Percentiles rank a stretch among this genome's conserved stretches.
Conservation (phyloP, 2,329 filamentous ascomycete genomes). For the Kalaharituber pfeilii region DNA sequence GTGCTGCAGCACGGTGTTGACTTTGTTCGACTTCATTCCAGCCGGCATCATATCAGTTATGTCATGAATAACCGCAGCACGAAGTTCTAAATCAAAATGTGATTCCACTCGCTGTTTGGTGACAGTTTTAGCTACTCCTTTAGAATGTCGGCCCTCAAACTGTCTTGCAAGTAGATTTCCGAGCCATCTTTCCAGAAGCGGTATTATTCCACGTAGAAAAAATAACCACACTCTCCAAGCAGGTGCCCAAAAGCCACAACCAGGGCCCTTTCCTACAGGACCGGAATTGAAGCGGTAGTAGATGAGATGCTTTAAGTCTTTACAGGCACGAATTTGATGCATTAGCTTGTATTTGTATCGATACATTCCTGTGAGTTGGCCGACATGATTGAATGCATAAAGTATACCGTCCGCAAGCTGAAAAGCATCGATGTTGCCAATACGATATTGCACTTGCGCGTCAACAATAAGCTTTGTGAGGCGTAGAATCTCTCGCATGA, state of each 20-base stretch:
- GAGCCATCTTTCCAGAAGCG: conserved; percentile 88
- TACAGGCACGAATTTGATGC: conserved; percentile 98
- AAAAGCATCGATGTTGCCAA: conserved; percentile 97
- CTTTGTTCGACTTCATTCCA: conserved; percentile 98
- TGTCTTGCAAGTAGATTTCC: conserved; percentile 92
- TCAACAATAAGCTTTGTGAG: conserved; percentile 96
- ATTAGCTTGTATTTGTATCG: conserved; percentile 99
- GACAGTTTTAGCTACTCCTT: conserved; percentile 96
- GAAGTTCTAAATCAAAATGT: conserved; percentile 91
- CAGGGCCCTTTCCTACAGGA: conserved; percentile 89
- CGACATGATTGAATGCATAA: conserved; percentile 99
- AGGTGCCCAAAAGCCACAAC: conserved; percentile 97
- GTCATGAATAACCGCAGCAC: conserved; percentile 96
- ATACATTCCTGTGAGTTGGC: conserved; percentile 97
- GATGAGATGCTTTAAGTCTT: conserved; percentile 96
- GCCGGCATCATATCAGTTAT: conserved; percentile 99
- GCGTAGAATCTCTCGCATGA: conserved; percentile 94
- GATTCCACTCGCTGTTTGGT: conserved; percentile 98
- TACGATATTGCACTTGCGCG: conserved; percentile 89
- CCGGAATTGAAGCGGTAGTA: conserved; percentile 98
- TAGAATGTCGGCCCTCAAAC: conserved; percentile 95
- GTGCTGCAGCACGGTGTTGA: conserved; percentile 94
- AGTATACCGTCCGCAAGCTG: conserved; percentile 94
- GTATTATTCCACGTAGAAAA: conserved; percentile 97
- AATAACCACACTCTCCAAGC: conserved; percentile 98